Conservation (phyloP, 768 basidiomycete genomes). For the Leccinum truebloodii region DNA sequence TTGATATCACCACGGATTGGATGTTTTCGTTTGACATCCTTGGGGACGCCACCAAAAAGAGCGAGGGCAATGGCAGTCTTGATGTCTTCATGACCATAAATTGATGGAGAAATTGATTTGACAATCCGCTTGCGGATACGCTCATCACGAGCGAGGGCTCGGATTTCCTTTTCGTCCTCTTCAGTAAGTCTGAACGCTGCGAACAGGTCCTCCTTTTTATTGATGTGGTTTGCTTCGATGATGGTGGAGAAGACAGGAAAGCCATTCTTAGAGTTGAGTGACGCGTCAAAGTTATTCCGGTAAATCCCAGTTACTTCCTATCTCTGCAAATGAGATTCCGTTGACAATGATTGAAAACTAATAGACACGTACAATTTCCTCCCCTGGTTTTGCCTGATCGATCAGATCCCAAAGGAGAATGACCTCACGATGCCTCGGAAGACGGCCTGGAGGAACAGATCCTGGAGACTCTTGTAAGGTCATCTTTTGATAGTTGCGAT, state of each 20-base stretch:
- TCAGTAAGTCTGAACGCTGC: conserved; percentile 98
- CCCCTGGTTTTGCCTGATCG: conserved; percentile 96
- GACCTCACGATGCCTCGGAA: conserved; percentile 96
- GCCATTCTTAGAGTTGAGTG: conserved; percentile 97
- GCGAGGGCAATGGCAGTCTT: conserved; percentile 96
- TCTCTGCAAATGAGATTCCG: conserved; percentile 11
- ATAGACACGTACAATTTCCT: conserved; percentile 79
- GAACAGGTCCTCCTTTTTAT: conserved; percentile 98
- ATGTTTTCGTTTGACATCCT: conserved; percentile 96
- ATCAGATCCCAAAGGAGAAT: conserved; percentile 98
- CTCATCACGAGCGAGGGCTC: conserved; percentile 83
- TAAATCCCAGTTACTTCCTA: conserved; percentile 98
- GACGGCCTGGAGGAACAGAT: conserved; percentile 94
- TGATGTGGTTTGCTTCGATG: conserved; percentile 97
- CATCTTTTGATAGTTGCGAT: conserved; percentile 99
- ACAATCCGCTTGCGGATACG: conserved; percentile 96
- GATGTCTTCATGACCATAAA: conserved; percentile 99
- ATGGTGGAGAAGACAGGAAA: conserved; percentile 99
- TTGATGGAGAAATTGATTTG: conserved; percentile 98
- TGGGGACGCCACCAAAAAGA: conserved; percentile 90
- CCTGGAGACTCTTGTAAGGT: conserved; percentile 98
- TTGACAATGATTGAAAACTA: background rate
- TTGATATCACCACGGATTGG: conserved; percentile 98
- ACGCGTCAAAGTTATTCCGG: conserved; percentile 98
- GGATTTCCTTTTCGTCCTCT: conserved; percentile 94